Base-by-base conservation (phyloP, 805 yeast species). In the Limtongia smithiae region DNA sequence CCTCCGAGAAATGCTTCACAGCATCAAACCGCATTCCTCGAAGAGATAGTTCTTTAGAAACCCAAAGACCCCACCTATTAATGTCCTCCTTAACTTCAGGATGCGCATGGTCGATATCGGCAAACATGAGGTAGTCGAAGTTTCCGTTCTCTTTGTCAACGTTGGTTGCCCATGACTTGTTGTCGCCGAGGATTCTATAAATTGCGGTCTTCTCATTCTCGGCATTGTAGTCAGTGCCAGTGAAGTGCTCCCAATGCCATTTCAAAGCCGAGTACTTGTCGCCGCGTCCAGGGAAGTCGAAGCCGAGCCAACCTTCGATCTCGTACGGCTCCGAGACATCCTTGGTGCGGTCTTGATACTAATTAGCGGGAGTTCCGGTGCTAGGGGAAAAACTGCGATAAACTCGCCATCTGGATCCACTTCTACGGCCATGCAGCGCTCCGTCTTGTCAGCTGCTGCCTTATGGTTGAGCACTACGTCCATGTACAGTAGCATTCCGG, bases 141-240 rank as follows among this genome's bases (percentile, higher is more conserved):
- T 47, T 39, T 55, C 62, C 64, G 48, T 61, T 51, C 44, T 50
- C 56, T 8, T 6, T 15, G 40, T 54, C 58, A 33, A 54, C 58
- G 4, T 45, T 12, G 17, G 22, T 27, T 6, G 58, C 55, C 58
- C 58, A 54, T 1, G 47, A 24, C 42, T 54, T 54, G 45, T 20
- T 18, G 11, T 54, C 54, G 17, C 55, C 55, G 15, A 43, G 45
- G 34, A 53, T 50, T 36, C 50, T 45, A 37, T 47, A 54, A 38
- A 54, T 54, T 15, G 56, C 58, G 3, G 47, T 54, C 44, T 50
- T 48, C 22, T 44, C 41, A 32, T 37, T 51, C 22, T 21, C 50
- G 27, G 51, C 48, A 37, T 54, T 45, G 41, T 46, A 54, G 36
- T 54, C 58, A 7, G 55, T 54, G n/a, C 58, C 58, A 7, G 58